phyloP scores from a whole-genome alignment of 1,284 basidiomycete species.

The Macrocybe sp. region DNA sequence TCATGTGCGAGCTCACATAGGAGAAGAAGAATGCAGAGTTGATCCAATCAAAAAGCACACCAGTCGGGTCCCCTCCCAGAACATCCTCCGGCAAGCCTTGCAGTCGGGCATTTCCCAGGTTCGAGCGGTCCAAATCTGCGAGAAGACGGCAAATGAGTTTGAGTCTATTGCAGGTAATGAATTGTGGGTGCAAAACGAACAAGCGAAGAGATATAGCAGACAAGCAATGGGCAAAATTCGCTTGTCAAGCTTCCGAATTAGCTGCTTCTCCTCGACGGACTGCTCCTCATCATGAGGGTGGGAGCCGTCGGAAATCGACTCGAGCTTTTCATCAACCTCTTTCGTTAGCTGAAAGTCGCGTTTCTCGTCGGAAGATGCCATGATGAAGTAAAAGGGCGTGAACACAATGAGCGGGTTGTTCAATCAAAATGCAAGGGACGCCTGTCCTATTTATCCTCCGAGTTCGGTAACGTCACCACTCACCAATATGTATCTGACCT shows the following conservation, averaged over 20 bases:
- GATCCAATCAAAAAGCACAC: constrained; percentile 66
- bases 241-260: constrained; percentile 62
- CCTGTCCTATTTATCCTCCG: constrained; percentile 13
- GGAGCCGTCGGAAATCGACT: constrained; percentile 10
- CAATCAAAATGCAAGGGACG: background rate
- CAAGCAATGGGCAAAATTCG: constrained; percentile 69
- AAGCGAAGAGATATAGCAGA: constrained; percentile 70
- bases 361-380: constrained; percentile 9
- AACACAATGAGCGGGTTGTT: background rate
- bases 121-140: constrained; percentile 67
- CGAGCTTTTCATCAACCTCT: constrained; percentile 16
- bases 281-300: constrained; percentile 8
- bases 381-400: background rate
- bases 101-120: constrained; percentile 71
- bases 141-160: background rate
- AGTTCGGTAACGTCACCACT: constrained; percentile 16
- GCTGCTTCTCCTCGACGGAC: constrained; percentile 42
- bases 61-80: constrained; percentile 63
- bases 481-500: constrained; percentile 24
- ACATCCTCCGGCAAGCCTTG: constrained; percentile 62
- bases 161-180: constrained; percentile 2
- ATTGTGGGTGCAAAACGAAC: constrained; percentile 33
- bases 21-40: constrained; percentile 74
- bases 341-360: constrained; percentile 10
- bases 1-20: constrained; percentile 40